Conservation (phyloP, 805 yeast genomes). For the Saccharomycopsis sp. region DNA sequence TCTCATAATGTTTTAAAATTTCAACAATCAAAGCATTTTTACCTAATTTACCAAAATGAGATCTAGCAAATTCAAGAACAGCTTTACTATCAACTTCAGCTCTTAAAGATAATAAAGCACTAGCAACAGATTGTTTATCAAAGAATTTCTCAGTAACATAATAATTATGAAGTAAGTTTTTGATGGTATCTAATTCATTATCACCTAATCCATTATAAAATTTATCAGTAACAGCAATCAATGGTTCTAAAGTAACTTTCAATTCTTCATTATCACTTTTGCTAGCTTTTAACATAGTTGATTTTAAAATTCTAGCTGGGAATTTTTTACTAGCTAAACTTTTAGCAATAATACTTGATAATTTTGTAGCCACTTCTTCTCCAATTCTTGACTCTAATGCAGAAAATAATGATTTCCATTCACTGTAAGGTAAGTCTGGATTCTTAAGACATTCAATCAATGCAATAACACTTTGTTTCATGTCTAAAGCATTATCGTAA, state of each 20-base stretch:
- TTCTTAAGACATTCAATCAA: constrained; percentile 66
- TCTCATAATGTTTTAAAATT: constrained; percentile 72
- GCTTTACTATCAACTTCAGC: constrained; percentile 71
- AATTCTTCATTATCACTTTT: constrained; percentile 44
- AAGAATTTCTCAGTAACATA: constrained; percentile 70
- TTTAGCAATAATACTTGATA: constrained; percentile 59
- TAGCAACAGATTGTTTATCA: constrained; percentile 71
- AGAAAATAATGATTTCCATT: constrained; percentile 78
- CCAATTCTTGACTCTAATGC: constrained; percentile 92
- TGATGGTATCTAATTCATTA: constrained; percentile 75
- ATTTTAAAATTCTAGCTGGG: constrained; percentile 82
- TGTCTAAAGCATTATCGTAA: constrained; percentile 89
- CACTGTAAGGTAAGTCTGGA: constrained; percentile 81
- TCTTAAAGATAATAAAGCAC: constrained; percentile 61
- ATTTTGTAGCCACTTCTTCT: constrained; percentile 55
- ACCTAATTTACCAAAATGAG: constrained; percentile 89
- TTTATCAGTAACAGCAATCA: constrained; percentile 56
- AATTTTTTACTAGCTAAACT: constrained; percentile 41
- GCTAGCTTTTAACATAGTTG: constrained; percentile 54
- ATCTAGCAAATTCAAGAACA: constrained; percentile 51
- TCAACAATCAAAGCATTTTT: constrained; percentile 86
- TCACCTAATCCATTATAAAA: constrained; percentile 69
- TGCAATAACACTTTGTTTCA: constrained; percentile 72
- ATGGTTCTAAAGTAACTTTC: constrained; percentile 56
- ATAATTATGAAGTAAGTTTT: constrained; percentile 59